Conservation (phyloP, 768 basidiomycete species). For the Russula emetica region DNA sequence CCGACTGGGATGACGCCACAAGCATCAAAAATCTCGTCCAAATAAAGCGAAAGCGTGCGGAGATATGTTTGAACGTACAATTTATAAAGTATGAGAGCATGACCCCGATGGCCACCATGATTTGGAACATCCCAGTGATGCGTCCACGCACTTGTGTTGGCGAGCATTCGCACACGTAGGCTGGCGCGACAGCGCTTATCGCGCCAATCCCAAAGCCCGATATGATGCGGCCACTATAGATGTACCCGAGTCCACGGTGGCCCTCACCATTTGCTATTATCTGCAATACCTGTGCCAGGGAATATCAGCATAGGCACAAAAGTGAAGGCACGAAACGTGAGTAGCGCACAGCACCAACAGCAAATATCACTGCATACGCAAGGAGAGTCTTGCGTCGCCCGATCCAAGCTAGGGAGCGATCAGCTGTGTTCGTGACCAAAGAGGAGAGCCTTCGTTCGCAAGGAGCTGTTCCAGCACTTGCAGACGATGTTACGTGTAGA, state of each 20-base stretch:
- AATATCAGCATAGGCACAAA: slow-evolving; percentile 2
- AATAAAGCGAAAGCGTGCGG: neutral
- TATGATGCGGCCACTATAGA: slow-evolving; percentile 78
- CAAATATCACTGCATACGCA: slow-evolving; percentile 57
- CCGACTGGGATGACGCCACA: slow-evolving; percentile 43
- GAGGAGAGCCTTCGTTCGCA: too few species aligned
- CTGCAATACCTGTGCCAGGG: slow-evolving; percentile 52
- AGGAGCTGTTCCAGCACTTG: neutral
- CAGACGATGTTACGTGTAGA: neutral
- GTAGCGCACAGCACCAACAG: slow-evolving; percentile 60
- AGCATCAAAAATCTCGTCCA: neutral
- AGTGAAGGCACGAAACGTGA: neutral
- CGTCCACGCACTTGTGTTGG: slow-evolving; percentile 84
- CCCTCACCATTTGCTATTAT: slow-evolving; percentile 58
- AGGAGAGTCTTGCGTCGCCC: slow-evolving; percentile 66
- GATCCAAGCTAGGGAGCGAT: slow-evolving; percentile 44
- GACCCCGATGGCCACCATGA: slow-evolving; percentile 81
- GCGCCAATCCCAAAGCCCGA: slow-evolving; percentile 79
- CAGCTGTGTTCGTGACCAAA: neutral
- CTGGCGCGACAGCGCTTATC: slow-evolving; percentile 79
- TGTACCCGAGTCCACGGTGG: slow-evolving; percentile 55
- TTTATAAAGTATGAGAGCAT: slow-evolving; percentile 84
- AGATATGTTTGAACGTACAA: slow-evolving; percentile 42
- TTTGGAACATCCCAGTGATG: slow-evolving; percentile 82
- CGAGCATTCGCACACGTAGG: slow-evolving; percentile 81